Base-by-base conservation (phyloP, 1,139 yeast species). In the Suhomyces ambrosiae region DNA sequence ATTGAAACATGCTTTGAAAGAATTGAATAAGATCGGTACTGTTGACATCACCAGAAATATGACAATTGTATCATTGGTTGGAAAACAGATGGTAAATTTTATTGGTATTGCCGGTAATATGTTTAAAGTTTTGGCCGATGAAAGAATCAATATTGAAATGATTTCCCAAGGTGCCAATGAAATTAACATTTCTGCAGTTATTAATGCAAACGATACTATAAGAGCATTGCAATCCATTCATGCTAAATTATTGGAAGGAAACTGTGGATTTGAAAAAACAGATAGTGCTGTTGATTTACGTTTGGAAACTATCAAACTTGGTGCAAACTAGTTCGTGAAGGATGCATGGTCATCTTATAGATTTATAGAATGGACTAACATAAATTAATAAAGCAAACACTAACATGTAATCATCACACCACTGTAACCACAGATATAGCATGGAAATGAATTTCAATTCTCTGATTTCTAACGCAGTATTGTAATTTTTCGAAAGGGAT, bases 111-210 rank as follows among this genome's bases (percentile, higher is more conserved):
- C 98, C 0, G 97, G 97, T 30, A 84, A 88, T 49, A 92, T 92
- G 97, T 92, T 92, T 66, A 83, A 90, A 49, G 88, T 95, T 3
- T 71, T 92, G 52, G 97, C 97, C 4, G 94, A 87, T 56, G 96
- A 92, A 53, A 79, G 79, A 39, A 86, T 92, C 54, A 92, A 92
- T 65, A 89, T 92, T 52, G 98, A 92, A 63, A 92, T 92, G 98
- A 92, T 92, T 57, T 80, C 90, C 40, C 98, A 92, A 71, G 98
- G 98, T 50, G 97, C 98, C 23, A 90, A 92, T 57, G 98, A 92
- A 65, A 92, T 92, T 53, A 92, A 92, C 61, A 92, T 92, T 39
- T 86, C 96, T 26, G 95, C 97, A 44, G 98, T 92, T 40, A 88
- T 92, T 44, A 87, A 85, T 49, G 89, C 86, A 50, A 68, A 70